Evolutionary conservation across 192 early-diverging fungal species (phyloP), one percentile per base, ranked within the genome.

Genomic region (Coemansia sp.): DNA sequence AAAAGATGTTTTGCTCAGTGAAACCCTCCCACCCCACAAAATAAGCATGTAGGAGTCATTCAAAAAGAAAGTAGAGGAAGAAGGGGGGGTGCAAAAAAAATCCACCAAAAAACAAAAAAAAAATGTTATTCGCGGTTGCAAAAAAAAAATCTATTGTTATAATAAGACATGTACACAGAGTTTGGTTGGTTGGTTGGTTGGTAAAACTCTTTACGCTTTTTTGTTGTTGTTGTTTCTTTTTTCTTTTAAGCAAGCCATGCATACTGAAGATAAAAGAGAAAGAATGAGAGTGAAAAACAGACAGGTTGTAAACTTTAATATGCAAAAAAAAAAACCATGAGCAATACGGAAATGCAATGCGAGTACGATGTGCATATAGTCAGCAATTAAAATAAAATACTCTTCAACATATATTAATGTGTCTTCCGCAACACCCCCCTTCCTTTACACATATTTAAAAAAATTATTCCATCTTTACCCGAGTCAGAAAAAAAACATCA

Each of bases 361-460:
- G 36, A 39, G 36, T 61, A 41, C 28, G 33, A 33, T 56, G 48
- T 69, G 67, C 59, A 61, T 60, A 38, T 59, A 45, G 37, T 20
- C 43, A 20, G 36, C 59, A 39, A 61, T 39, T 3, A 37, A 69
- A 55, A 33, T 32, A 69, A 45, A 60, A 33, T 32, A 39, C 34
- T 8, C 34, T 8, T 28, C 43, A 68, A 59, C 18, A 59, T 15
- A 33, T 52, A 45, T 62, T 63, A 55, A 58, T 22, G 37, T 34
- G 60, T 62, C 36, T 55, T 38, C 37, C 32, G 12, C 57, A 55
- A 33, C 32, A 43, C 14, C 9, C 12, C 11, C 8, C 45, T 1
- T 28, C 22, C 22, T 28, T 28, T 48, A 48, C 45, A 48, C 45
- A 3, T 48, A 15, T 48, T 48, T 12, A 48, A 41, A 41, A 39